A percentile compares a stretch with the other conserved stretches of the same genome.
phyloP scores from a whole-genome alignment of 2,329 filamentous ascomycete genomes.

The Colletotrichum karsti region DNA sequence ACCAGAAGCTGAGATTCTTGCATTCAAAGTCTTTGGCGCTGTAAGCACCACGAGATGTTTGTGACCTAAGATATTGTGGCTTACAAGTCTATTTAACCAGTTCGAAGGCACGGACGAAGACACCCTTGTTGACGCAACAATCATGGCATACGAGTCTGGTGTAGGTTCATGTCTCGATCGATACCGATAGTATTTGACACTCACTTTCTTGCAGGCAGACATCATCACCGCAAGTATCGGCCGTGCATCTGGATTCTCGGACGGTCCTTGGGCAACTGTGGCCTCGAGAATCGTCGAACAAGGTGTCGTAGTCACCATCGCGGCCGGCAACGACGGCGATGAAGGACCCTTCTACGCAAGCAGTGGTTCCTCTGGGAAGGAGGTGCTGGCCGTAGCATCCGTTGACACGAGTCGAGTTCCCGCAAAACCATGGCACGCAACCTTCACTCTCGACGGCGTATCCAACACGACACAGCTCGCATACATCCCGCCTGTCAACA shows the following conservation, averaged over 20 bases:
- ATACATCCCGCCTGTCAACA: conserved; percentile 42
- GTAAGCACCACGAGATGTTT: background rate
- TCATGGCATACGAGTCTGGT: conserved; percentile 28
- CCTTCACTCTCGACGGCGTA: conserved; percentile 35
- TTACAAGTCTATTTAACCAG: background rate
- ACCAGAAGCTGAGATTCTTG: conserved; percentile 32
- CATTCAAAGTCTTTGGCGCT: conserved; percentile 36
- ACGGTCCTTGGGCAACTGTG: conserved; percentile 23
- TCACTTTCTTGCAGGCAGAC: background rate
- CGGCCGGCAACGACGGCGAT: conserved; percentile 60
- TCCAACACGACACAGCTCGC: conserved; percentile 36
- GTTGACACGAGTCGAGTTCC: conserved; percentile 40
- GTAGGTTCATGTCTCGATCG: background rate
- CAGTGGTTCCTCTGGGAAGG: conserved; percentile 48
- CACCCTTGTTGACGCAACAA: conserved; percentile 17
- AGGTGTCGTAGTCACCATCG: conserved; percentile 58
- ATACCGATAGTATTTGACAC: rapidly evolving
- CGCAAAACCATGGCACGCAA: conserved; percentile 38
- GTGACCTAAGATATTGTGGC: background rate
- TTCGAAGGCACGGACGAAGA: conserved; percentile 28
- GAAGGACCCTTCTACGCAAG: conserved; percentile 56
- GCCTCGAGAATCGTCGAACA: conserved; percentile 32
- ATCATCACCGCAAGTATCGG: conserved; percentile 28
- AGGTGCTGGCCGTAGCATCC: conserved; percentile 53
- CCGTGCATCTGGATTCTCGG: conserved; percentile 13